Evolutionary conservation across 169 alveolate species (phyloP), one percentile per base, ranked within the genome.

Genomic region (Plasmodium reichenowi): DNA sequence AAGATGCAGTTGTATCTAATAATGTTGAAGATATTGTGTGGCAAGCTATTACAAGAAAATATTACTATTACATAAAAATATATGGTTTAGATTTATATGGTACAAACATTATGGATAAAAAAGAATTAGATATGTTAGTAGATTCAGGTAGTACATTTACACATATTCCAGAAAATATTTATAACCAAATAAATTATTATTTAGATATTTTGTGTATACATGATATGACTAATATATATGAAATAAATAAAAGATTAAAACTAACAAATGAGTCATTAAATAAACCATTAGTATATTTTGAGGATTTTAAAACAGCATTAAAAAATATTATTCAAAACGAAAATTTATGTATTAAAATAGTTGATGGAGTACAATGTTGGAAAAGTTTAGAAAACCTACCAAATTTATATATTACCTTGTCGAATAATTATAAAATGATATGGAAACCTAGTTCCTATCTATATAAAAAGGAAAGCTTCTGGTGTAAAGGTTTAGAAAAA

Each of bases 401-500:
- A 60, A 52, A 56, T 52, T 59, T 83, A 13, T 83, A 67, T 63
- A 59, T 83, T 1, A 83, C 71, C 0, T 3, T 83, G 1, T 76
- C 89, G 7, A 54, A 68, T 20, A 83, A 83, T 26, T 52, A 58
- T 10, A 83, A 68, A 68, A 9, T 83, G 17, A 3, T 17, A 47
- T 83, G 91, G 91, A 58, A 83, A 56, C 85, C 91, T 3, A 29
- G 59, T 67, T 56, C 89, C n/a, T 78, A 90, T 74, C 59, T 92
- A 29, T 60, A 66, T 45, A 56, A 56, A 24, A 74, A 72, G 22
- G 91, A 83, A 70, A 38, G 43, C 13, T 94, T 94, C 92, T 94
- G 96, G 96, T 94, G 96, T 70, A 73, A 93, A 47, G 96, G 96
- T 2, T 56, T 94, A 47, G 95, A 93, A 63, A 71, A 72, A 29